phyloP scores from a whole-genome alignment of 176 grass and related monocot species.

The Thalia dealbata region DNA sequence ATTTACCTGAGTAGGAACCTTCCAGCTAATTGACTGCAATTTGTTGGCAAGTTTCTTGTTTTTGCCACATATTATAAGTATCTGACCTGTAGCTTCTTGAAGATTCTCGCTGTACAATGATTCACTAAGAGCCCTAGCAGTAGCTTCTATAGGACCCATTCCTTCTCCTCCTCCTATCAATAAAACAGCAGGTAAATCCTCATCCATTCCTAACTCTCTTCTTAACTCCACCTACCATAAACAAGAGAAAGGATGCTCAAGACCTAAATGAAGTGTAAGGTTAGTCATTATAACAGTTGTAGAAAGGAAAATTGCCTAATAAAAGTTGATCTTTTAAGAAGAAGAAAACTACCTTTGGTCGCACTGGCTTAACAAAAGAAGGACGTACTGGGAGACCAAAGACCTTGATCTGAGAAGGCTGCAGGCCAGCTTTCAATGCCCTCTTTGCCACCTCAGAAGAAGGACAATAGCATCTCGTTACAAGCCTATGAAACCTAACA shows the following conservation, averaged over 20 bases:
- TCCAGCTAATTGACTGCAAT: constrained; percentile 79
- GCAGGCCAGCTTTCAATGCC: constrained; percentile 83
- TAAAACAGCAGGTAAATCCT: constrained; percentile 75
- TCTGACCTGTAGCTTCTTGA: constrained; percentile 56
- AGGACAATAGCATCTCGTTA: constrained; percentile 98
- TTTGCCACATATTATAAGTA: constrained; percentile 85
- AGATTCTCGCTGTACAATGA: constrained; percentile 55
- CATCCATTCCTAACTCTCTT: constrained; percentile 90
- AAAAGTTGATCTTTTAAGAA: not conserved
- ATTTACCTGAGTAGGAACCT: constrained; percentile 80
- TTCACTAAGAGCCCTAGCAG: constrained; percentile 67
- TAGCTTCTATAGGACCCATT: constrained; percentile 97
- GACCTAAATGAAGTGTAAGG: not conserved
- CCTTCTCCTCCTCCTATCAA: constrained; percentile 98
- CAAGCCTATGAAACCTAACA: constrained; percentile 94
- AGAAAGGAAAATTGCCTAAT: not conserved
- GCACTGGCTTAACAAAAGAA: constrained; percentile 88
- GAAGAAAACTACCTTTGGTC: constrained; percentile 44
- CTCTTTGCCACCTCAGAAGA: constrained; percentile 87
- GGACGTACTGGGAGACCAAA: constrained; percentile 98
- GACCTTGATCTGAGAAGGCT: constrained; percentile 81
- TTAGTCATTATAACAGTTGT: not conserved
- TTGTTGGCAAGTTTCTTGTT: constrained; percentile 67
- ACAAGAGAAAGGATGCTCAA: not conserved
- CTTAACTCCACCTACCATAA: constrained; percentile 56